Base-by-base conservation (phyloP, 2,329 filamentous ascomycete genomes). In the Aspergillus spinulosporus region DNA sequence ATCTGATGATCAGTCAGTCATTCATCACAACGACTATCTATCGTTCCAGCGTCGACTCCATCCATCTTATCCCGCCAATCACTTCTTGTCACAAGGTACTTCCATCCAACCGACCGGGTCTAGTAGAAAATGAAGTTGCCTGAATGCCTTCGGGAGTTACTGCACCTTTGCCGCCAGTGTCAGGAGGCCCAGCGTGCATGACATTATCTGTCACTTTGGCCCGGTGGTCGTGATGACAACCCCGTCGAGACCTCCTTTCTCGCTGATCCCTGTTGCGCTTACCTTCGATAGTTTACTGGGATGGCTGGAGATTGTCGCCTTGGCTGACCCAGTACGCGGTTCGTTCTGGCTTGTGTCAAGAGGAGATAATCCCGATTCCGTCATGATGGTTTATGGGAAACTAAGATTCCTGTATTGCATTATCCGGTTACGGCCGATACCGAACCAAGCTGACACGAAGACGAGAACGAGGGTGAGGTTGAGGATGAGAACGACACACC, bases 151-250 rank as follows among this genome's bases (percentile, higher is more conserved):
- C 34, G 7, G 7, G n/a, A 12, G n/a, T 37, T 37, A 12, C 34
- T 37, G 34, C 21, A 43, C 6, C 14, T 9, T 49, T 55, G 47
- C 47, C 53, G 49, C 42, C 31, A 21, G 32, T 52, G 40, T 21
- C 21, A 34, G 29, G 14, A 21, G 48, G 8, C 7, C 40, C 31
- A 31, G 45, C 14, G 40, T 52, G 49, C 49, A 52, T 36, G 31
- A 2, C 9, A 39, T 44, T 51, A 26, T 36, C 34, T 45, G 34
- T 52, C 49, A 52, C 12, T 42, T 45, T 42, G 11, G 11, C 34
- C 34, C 34, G 11, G 4, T 37, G 34, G 40, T 42, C 9, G n/a
- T 36, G 40, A 36, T 37, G 40, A 8, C 37, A 50, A 50, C 21
- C 39, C 49, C 21, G 21, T 34, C 14, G 29, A 48, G 21, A 28